Evolutionary conservation across 2,329 filamentous ascomycete genomes (phyloP), one percentile per base, ranked within the genome.

Genomic region (Botryotinia narcissicola): DNA sequence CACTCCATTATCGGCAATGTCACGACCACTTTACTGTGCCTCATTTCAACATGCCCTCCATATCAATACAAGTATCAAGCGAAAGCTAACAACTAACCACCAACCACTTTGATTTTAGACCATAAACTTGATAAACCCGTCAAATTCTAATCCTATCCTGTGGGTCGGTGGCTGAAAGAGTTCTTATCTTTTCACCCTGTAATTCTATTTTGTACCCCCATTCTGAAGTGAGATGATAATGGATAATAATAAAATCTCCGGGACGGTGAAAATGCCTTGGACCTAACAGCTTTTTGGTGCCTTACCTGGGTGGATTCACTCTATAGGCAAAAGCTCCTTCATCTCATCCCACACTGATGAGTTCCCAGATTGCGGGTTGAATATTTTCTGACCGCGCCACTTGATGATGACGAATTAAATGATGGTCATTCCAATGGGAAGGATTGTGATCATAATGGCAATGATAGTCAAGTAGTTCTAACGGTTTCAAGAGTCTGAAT

Each of bases 101-200:
- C 64, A 68, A 68, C 64, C 46, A 54, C 64, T 68, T 54, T 25
- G 29, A 67, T 67, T 51, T 51, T 29, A 16, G 22, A 35, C 46
- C 46, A n/a, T 67, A 8, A 51, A 51, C 44, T 40, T 16, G 63
- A 66, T n/a, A 4, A 63, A 29, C n/a, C 32, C 42, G 7, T 44
- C 8, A n/a, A 61, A 35, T 51, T 67, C 8, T 40, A 51, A 69
- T 20, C 35, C 35, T 46, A 46, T 62, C 42, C 57, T 63, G 69
- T 48, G 59, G 69, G 69, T 51, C 59, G 16, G 69, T 51, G 69
- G 69, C 69, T 71, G 59, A 71, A 64, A 46, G 37, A 62, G 29
- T 71, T 70, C 69, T 71, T 71, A 71, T 71, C 69, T 71, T 51
- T 71, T 51, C 29, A 42, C 69, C 69, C 69, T 29, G 42, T 40